Conservation (phyloP, 192 early-diverging fungal species). For the Coemansia reversa region DNA sequence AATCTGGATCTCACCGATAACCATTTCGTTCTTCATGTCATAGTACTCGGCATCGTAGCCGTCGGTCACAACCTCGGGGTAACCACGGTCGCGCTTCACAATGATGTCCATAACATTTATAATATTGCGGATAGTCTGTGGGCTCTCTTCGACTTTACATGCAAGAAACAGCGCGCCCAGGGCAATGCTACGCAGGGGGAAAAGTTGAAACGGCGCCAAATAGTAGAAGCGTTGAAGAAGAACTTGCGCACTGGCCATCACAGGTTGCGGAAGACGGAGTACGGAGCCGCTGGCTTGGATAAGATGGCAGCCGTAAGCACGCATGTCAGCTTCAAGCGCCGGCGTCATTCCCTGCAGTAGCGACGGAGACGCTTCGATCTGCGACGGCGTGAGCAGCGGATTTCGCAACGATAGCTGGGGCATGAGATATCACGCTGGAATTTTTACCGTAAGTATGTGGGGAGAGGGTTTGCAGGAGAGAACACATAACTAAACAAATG, state of each 20-base stretch:
- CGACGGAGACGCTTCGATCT: constrained; percentile 68
- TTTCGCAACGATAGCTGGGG: constrained; percentile 73
- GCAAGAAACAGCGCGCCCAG: constrained; percentile 75
- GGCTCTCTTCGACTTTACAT: constrained; percentile 80
- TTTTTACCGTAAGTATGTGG: background rate
- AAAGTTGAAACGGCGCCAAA: constrained; percentile 69
- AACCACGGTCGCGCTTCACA: constrained; percentile 57
- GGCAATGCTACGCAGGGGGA: constrained; percentile 66
- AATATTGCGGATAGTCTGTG: constrained; percentile 75
- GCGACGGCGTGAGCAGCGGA: constrained; percentile 70
- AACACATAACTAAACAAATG: background rate
- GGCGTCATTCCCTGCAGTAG: constrained; percentile 58
- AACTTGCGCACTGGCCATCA: constrained; percentile 94
- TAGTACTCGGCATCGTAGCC: constrained; percentile 64
- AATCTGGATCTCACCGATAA: constrained; percentile 85
- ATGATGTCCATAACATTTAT: constrained; percentile 78
- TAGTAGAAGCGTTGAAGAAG: constrained; percentile 93
- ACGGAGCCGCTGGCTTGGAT: constrained; percentile 83
- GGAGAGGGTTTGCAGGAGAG: background rate
- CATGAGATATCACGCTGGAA: constrained; percentile 8
- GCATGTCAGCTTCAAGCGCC: constrained; percentile 72
- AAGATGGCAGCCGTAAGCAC: constrained; percentile 76
- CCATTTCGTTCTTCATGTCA: constrained; percentile 77
- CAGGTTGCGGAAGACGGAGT: constrained; percentile 78
- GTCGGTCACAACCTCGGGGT: constrained; percentile 57